Conservation (phyloP, 139 green algal genomes). For the Marvania coccoides region DNA sequence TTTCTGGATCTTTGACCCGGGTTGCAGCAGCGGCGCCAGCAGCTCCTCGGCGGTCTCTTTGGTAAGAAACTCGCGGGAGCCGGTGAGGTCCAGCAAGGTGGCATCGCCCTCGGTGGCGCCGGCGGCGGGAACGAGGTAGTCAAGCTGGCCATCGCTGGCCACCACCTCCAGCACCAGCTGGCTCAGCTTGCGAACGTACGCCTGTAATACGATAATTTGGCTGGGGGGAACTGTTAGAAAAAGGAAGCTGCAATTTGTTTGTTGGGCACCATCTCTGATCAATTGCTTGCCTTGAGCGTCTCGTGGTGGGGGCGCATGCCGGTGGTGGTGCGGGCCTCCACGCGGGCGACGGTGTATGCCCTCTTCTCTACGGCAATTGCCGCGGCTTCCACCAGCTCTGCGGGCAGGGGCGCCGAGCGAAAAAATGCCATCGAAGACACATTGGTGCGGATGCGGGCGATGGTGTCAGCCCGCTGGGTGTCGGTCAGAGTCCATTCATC, state of each 20-base stretch:
- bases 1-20: conserved; percentile 46
- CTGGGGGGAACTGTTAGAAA: neutral
- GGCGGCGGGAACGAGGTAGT: neutral
- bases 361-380: conserved; percentile 55
- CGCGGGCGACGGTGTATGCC: conserved; percentile 70
- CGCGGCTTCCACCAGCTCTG: conserved; percentile 32
- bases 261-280: neutral
- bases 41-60: conserved; percentile 51
- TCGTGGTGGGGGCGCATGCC: conserved; percentile 41
- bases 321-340: conserved; percentile 71
- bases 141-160: neutral
- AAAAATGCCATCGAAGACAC: conserved; percentile 58
- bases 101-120: neutral
- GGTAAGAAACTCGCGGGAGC: conserved; percentile 79
- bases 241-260: neutral
- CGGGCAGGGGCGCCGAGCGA: conserved; percentile 31
- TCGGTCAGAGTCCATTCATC: conserved; percentile 48
- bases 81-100: conserved; percentile 63
- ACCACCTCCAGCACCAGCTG: conserved; percentile 58
- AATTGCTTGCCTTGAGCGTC: conserved; percentile 19
- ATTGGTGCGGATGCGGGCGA: conserved; percentile 44
- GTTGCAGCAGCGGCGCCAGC: conserved; percentile 60
- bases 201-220: too few species aligned
- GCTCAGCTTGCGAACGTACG: conserved; percentile 54
- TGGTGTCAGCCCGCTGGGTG: conserved; percentile 48